Conservation (phyloP, 2,329 filamentous ascomycete species). For the Sclerotinia subarctica region DNA sequence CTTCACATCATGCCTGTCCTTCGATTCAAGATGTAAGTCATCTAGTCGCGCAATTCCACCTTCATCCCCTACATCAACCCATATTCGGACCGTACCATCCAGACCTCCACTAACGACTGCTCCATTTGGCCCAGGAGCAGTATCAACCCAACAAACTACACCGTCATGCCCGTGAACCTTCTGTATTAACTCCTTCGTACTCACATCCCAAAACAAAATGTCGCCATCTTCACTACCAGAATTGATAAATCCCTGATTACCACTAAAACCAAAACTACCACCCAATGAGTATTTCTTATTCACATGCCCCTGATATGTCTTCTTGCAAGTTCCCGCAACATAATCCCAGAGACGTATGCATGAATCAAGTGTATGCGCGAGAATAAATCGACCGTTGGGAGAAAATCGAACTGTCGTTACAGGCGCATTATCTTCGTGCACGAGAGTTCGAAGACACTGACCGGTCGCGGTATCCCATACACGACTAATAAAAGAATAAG, state of each 20-base stretch:
- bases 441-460: slow-evolving; percentile 89
- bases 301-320: slow-evolving; percentile 91
- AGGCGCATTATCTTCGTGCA: slow-evolving; percentile 92
- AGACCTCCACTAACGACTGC: slow-evolving; percentile 58
- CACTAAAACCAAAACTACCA: slow-evolving; percentile 74
- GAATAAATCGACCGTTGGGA: slow-evolving; percentile 88
- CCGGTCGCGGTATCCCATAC: slow-evolving; percentile 96
- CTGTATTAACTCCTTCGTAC: slow-evolving; percentile 79
- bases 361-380: slow-evolving; percentile 88
- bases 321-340: slow-evolving; percentile 83
- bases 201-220: slow-evolving; percentile 87
- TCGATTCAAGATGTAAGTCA: slow-evolving; percentile 24
- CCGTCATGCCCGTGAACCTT: slow-evolving; percentile 53
- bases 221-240: slow-evolving; percentile 86
- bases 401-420: slow-evolving; percentile 89
- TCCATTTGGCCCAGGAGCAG: slow-evolving; percentile 50
- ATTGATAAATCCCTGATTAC: slow-evolving; percentile 60
- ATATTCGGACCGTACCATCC: slow-evolving; percentile 60
- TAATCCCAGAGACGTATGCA: slow-evolving; percentile 95
- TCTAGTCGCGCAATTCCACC: slow-evolving; percentile 23
- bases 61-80: slow-evolving; percentile 47
- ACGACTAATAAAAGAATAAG: slow-evolving; percentile 49
- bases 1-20: slow-evolving; percentile 11
- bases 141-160: slow-evolving; percentile 66
- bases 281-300: slow-evolving; percentile 84